Evolutionary conservation across 176 grass and related monocot species (phyloP).

Genomic region (Zoysia pacifica): DNA sequence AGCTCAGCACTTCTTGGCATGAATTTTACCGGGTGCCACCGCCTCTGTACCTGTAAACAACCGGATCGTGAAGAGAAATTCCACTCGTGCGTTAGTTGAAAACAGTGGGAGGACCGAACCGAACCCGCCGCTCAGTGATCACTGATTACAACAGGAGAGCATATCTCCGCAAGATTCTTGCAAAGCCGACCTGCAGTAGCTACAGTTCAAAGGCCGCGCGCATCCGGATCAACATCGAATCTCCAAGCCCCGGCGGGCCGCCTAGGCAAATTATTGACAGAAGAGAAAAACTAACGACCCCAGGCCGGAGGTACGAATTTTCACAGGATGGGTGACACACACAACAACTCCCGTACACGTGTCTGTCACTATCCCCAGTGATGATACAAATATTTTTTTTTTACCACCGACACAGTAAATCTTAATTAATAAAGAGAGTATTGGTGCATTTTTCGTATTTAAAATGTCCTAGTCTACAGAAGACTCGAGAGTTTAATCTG

Average conservation of each 20-base stretch:
- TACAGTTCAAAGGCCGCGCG: conserved; percentile 23
- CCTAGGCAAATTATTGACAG: background rate
- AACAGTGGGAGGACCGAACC: too few species aligned
- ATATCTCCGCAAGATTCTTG: conserved; percentile 26
- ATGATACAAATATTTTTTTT: background rate
- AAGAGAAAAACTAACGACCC: background rate
- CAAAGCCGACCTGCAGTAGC: conserved; percentile 15
- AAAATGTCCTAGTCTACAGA: too few species aligned
- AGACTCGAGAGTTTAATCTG: too few species aligned
- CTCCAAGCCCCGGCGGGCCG: conserved; percentile 21
- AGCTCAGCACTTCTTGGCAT: too few species aligned
- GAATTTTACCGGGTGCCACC: too few species aligned
- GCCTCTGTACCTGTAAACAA: too few species aligned
- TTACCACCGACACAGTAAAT: too few species aligned
- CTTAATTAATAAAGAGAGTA: too few species aligned
- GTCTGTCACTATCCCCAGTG: conserved; percentile 40
- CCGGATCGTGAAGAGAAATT: too few species aligned
- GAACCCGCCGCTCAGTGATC: background rate
- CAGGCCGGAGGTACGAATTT: background rate
- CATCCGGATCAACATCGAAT: conserved; percentile 30
- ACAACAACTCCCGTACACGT: conserved; percentile 51
- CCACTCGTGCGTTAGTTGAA: too few species aligned
- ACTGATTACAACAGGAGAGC: conserved; percentile 10
- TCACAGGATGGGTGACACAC: background rate
- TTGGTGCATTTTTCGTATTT: too few species aligned